phyloP scores from a whole-genome alignment of 257 asterid genomes.

The Verbena officinalis region DNA sequence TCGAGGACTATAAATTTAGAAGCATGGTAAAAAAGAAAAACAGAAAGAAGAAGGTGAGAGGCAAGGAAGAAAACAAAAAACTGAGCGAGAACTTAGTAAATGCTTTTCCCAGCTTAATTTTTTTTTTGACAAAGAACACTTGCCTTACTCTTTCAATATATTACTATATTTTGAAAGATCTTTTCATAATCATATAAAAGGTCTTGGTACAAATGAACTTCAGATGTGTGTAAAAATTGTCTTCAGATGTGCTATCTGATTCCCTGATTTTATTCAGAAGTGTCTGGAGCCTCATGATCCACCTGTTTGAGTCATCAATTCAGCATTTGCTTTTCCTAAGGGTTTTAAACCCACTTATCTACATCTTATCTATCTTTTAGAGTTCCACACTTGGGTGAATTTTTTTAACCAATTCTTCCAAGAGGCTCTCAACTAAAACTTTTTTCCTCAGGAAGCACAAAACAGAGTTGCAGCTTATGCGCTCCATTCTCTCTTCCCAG shows the following conservation, averaged over 20 bases:
- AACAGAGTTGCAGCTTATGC: slow-evolving; percentile 95
- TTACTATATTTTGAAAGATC: neutral
- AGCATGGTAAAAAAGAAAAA: slow-evolving; percentile 6
- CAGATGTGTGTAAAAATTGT: neutral
- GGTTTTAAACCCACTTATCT: neutral
- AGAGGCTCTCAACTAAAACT: slow-evolving; percentile 21
- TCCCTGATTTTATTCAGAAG: slow-evolving; percentile 24
- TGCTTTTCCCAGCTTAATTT: neutral
- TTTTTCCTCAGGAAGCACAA: slow-evolving; percentile 74
- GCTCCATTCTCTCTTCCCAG: slow-evolving; percentile 78
- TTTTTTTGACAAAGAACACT: slow-evolving; percentile 9
- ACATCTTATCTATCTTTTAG: neutral
- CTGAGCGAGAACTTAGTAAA: slow-evolving; percentile 1
- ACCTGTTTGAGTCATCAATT: neutral
- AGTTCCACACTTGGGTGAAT: slow-evolving; percentile 17
- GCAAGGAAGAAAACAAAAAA: neutral
- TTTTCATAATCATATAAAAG: too few relatives aligned
- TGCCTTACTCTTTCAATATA: neutral
- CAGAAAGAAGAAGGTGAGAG: neutral
- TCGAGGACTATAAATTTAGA: neutral
- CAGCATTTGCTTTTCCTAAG: neutral
- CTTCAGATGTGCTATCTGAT: slow-evolving; percentile 9
- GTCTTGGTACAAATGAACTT: too few relatives aligned
- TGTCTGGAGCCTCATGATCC: neutral
- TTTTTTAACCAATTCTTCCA: neutral